A percentile compares a stretch with the other conserved stretches of the same genome.
Evolutionary conservation across 2,329 filamentous ascomycete genomes (phyloP).

Genomic region (Aplosporella prunicola): DNA sequence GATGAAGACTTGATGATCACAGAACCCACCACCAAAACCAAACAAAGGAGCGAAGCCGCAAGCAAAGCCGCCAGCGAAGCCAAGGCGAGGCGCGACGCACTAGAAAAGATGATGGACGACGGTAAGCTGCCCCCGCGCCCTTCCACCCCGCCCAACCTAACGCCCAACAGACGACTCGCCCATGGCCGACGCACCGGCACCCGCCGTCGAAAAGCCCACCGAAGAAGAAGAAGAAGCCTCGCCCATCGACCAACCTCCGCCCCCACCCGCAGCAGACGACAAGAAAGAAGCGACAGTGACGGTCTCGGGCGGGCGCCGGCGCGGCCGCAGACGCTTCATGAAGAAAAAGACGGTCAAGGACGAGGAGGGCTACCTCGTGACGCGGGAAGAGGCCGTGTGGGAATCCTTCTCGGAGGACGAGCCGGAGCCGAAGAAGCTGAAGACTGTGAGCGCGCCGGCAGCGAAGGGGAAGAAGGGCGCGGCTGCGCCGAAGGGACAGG

Average conservation of each 20-base stretch:
- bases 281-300: constrained; percentile 36
- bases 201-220: constrained; percentile 23
- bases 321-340: constrained; percentile 71
- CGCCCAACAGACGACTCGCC: constrained; percentile 39
- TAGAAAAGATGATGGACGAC: constrained; percentile 66
- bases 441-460: constrained; percentile 29
- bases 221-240: constrained; percentile 15
- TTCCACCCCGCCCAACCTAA: constrained; percentile 9
- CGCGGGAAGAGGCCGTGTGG: constrained; percentile 75
- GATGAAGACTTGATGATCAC: constrained; percentile 27
- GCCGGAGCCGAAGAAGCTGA: constrained; percentile 48
- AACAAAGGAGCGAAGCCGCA: not conserved
- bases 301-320: constrained; percentile 54
- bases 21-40: constrained; percentile 16
- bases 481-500: constrained; percentile 44
- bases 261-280: constrained; percentile 15
- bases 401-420: constrained; percentile 93
- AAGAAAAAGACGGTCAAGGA: constrained; percentile 83
- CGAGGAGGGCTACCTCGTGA: constrained; percentile 84
- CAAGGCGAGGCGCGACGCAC: constrained; percentile 50
- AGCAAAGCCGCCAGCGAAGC: constrained; percentile 25
- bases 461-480: constrained; percentile 45
- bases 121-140: constrained; percentile 21
- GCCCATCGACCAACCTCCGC: constrained; percentile 4
- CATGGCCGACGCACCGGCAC: constrained; percentile 45